Conservation (phyloP, 352 stramenopile species). For the Globisporangium solare region DNA sequence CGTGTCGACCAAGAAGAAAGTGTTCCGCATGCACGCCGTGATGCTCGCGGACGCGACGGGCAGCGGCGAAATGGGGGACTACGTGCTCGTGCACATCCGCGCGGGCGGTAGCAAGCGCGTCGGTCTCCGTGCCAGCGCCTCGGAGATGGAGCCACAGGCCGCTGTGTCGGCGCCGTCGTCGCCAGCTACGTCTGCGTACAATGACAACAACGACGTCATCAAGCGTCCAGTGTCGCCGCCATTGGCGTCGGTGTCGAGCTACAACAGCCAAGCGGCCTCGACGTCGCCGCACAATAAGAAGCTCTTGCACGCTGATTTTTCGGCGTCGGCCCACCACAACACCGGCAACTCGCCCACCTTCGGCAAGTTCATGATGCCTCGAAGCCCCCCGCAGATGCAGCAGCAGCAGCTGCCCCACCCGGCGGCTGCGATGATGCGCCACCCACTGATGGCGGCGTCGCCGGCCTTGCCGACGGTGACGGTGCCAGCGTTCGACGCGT, state of each 20-base stretch:
- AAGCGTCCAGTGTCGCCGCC: constrained; percentile 34
- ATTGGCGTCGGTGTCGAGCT: constrained; percentile 28
- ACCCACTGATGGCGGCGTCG: constrained; percentile 24
- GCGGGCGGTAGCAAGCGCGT: constrained; percentile 65
- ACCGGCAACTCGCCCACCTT: constrained; percentile 3
- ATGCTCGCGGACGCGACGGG: constrained; percentile 57
- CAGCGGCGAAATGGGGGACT: constrained; percentile 40
- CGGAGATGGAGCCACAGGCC: constrained; percentile 15
- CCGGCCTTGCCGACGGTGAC: neutral
- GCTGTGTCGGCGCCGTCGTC: neutral
- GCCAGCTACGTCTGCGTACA: constrained; percentile 16
- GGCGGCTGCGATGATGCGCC: constrained; percentile 15
- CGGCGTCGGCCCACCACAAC: constrained; percentile 7
- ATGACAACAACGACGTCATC: constrained; percentile 7
- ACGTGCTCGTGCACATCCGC: constrained; percentile 74
- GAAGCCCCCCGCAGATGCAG: constrained; percentile 1
- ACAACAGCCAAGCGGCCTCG: constrained; percentile 35
- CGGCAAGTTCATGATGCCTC: constrained; percentile 10
- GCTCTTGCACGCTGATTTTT: constrained; percentile 29
- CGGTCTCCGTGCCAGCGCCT: constrained; percentile 38
- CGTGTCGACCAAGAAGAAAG: constrained; percentile 60
- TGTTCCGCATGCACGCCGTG: constrained; percentile 77
- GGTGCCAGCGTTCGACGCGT: constrained; percentile 11
- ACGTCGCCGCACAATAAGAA: constrained; percentile 46
- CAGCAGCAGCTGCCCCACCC: constrained; percentile 3